Evolutionary conservation across 208 protist species (phyloP).

Genomic region (Crithidia expoeki): DNA sequence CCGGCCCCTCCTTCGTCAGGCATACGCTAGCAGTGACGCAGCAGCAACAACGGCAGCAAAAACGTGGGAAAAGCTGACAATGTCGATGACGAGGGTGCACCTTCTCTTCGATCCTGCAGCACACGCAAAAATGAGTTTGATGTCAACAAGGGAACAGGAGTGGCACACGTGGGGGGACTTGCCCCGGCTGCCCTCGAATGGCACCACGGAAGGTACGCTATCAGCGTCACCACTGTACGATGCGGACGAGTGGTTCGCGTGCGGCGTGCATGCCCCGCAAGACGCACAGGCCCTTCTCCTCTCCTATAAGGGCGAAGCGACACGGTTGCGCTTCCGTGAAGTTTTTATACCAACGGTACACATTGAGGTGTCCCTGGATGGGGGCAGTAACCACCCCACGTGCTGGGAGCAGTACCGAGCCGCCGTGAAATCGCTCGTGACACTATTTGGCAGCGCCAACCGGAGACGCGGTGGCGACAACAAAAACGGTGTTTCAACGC

Average conservation of each 20-base stretch:
- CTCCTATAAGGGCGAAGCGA: not conserved
- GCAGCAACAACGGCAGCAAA: not conserved
- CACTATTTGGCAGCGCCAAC: not conserved
- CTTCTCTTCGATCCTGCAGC: not conserved
- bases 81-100: conserved; percentile 10
- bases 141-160: not conserved
- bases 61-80: not conserved
- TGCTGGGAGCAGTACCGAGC: conserved; percentile 15
- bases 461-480: not conserved
- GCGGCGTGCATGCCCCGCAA: not conserved
- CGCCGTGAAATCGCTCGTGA: not conserved
- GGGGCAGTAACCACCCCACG: not conserved
- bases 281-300: not conserved
- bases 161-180: conserved; percentile 7
- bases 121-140: not conserved
- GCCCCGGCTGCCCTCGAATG: not conserved
- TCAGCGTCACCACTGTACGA: not conserved
- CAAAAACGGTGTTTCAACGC: not conserved
- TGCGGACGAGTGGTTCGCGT: conserved; percentile 26
- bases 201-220: not conserved
- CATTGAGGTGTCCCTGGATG: not conserved
- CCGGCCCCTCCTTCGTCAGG: not conserved
- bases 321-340: not conserved
- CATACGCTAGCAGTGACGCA: not conserved
- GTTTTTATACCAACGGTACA: not conserved